Evolutionary conservation across 2,329 filamentous ascomycete species (phyloP).

Genomic region (Neonectria neomacrospora): DNA sequence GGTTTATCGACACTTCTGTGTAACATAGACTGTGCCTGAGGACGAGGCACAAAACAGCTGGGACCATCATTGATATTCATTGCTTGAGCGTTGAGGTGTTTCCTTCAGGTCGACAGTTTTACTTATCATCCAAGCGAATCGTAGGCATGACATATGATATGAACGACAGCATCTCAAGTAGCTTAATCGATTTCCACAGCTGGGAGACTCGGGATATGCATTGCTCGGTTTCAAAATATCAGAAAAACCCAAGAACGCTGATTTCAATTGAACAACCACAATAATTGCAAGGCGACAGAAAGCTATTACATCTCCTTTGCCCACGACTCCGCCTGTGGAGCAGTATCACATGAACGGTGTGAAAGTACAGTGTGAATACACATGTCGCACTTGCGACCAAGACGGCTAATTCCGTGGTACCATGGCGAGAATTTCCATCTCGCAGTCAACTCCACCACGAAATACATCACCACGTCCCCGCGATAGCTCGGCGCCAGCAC

Average conservation of each 20-base stretch:
- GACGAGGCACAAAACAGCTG: not conserved
- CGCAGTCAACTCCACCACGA: slow-evolving; percentile 41
- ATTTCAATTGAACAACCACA: not conserved
- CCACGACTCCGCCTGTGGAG: not conserved
- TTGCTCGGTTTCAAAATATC: not conserved
- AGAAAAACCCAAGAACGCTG: no score
- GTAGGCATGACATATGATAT: not conserved
- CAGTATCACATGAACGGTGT: slow-evolving; percentile 12
- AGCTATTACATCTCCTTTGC: slow-evolving; percentile 11
- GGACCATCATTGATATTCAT: not conserved
- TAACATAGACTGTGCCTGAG: not conserved
- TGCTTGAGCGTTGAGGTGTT: not conserved
- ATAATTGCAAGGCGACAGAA: not conserved
- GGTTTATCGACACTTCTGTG: slow-evolving; percentile 9
- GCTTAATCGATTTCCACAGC: not conserved
- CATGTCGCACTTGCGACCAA: slow-evolving; percentile 17
- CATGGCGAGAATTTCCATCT: slow-evolving; percentile 45
- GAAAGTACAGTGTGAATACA: slow-evolving; percentile 22
- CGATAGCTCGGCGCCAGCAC: slow-evolving; percentile 40
- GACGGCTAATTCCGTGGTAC: slow-evolving; percentile 36
- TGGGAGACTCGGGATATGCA: not conserved
- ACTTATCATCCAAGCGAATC: not conserved
- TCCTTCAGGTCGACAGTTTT: not conserved
- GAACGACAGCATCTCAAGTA: not conserved
- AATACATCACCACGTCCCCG: slow-evolving; percentile 38